phyloP scores from a whole-genome alignment of 1,284 basidiomycete species.

The Athelia sp. region DNA sequence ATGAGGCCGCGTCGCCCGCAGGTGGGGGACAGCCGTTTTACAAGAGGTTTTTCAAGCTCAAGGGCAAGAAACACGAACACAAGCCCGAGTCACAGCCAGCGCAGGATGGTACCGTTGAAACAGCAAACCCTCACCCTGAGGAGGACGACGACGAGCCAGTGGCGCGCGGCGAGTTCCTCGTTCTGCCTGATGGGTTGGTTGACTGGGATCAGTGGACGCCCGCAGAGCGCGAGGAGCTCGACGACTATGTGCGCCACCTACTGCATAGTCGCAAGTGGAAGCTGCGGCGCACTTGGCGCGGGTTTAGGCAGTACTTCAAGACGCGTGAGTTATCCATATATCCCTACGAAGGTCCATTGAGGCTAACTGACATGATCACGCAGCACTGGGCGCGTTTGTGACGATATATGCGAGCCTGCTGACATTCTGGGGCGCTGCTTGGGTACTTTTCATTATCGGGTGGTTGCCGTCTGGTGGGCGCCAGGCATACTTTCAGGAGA shows the following conservation, averaged over 20 bases:
- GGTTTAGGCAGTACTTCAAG: constrained; percentile 6
- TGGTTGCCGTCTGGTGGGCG: constrained; percentile 6
- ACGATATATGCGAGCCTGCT: constrained; percentile 7
- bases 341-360: no score
- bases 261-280: constrained; percentile 2
- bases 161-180: constrained; percentile 4
- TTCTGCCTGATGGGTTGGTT: constrained; percentile 3
- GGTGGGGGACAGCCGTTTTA: no score
- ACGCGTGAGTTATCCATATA: neutral
- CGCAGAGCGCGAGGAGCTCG: constrained; percentile 7
- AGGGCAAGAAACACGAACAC: no score
- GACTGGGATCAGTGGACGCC: constrained; percentile 6
- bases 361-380: neutral
- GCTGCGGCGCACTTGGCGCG: constrained; percentile 1
- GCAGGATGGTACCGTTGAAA: no score
- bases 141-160: neutral
- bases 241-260: constrained; percentile 8
- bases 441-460: constrained; percentile 10
- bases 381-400: constrained; percentile 5
- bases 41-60: no score
- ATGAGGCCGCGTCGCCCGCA: no score
- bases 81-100: no score
- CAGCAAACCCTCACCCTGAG: neutral
- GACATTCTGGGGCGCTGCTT: constrained; percentile 9
- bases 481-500: constrained; percentile 7